Conservation (phyloP, 1,284 basidiomycete species). For the Gymnopus androsaceus region DNA sequence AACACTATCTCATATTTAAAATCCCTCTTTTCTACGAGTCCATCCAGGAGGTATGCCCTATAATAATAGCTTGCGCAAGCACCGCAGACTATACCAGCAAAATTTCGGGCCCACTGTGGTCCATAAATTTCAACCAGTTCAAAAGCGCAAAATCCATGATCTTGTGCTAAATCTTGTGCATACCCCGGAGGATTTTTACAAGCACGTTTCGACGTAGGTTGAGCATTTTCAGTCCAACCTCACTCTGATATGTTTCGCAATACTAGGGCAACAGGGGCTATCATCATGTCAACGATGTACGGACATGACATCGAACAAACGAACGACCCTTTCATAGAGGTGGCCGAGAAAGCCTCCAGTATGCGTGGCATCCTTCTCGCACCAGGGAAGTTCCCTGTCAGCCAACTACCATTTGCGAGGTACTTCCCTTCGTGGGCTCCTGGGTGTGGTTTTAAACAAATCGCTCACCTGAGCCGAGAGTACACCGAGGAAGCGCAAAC, state of each 20-base stretch:
- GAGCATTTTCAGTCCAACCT: not conserved
- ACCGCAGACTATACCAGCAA: conserved; percentile 32
- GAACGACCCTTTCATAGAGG: not conserved
- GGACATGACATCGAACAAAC: not conserved
- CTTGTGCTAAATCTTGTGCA: conserved; percentile 26
- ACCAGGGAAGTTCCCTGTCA: conserved; percentile 4
- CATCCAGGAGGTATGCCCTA: conserved; percentile 20
- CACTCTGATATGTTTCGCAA: not conserved
- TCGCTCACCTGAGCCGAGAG: not conserved
- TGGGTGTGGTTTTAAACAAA: not conserved
- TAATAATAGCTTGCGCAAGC: conserved; percentile 28
- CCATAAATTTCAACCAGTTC: conserved; percentile 22
- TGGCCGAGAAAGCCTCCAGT: not conserved
- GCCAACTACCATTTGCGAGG: not conserved
- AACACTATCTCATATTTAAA: not conserved
- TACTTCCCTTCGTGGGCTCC: conserved; percentile 10
- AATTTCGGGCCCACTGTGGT: conserved; percentile 26
- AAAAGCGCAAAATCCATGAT: conserved; percentile 23
- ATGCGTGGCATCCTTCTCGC: not conserved
- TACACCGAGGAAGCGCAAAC: not conserved
- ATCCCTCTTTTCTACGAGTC: not conserved
- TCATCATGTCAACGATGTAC: conserved; percentile 11
- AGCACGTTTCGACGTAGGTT: conserved; percentile 29
- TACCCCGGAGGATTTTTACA: conserved; percentile 22
- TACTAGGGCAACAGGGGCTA: conserved; percentile 2